Conservation (phyloP, 1,284 basidiomycete species). For the Caloboletus firmus region DNA sequence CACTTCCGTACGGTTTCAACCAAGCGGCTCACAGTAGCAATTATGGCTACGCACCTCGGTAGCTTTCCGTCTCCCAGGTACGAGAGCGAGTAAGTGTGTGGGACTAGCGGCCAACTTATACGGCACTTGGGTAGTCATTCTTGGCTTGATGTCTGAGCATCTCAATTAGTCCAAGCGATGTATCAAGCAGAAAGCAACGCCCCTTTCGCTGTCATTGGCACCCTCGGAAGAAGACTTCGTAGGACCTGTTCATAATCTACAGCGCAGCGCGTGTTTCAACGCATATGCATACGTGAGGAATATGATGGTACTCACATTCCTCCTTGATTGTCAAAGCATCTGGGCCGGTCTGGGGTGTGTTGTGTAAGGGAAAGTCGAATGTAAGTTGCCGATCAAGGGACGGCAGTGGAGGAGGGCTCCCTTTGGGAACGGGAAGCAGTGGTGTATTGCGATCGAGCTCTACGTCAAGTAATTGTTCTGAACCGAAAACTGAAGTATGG, state of each 20-base stretch:
- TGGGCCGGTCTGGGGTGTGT: background rate
- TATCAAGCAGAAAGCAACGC: slow-evolving; percentile 11
- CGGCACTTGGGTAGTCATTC: slow-evolving; percentile 40
- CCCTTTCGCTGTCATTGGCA: slow-evolving; percentile 64
- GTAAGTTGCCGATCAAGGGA: slow-evolving; percentile 27
- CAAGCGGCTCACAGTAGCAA: background rate
- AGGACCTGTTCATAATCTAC: slow-evolving; percentile 46
- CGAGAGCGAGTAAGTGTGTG: slow-evolving; percentile 46
- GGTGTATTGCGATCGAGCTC: slow-evolving; percentile 65
- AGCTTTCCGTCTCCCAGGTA: slow-evolving; percentile 63
- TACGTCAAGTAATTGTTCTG: slow-evolving; percentile 70
- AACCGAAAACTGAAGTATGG: slow-evolving; percentile 51
- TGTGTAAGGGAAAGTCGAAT: slow-evolving; percentile 1
- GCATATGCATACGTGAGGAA: background rate
- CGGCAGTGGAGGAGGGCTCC: slow-evolving; percentile 27
- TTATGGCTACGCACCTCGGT: slow-evolving; percentile 54
- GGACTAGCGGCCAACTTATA: slow-evolving; percentile 54
- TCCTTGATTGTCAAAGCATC: slow-evolving; percentile 14
- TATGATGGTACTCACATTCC: slow-evolving; percentile 20
- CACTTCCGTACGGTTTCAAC: slow-evolving; percentile 45
- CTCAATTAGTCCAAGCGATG: slow-evolving; percentile 1
- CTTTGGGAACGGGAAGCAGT: slow-evolving; percentile 42
- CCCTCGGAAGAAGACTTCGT: slow-evolving; percentile 45
- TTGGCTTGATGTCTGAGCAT: slow-evolving; percentile 42
- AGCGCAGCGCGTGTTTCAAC: background rate